Conservation (phyloP, 2,329 filamentous ascomycete species). For the Cladosporium oxysporum region DNA sequence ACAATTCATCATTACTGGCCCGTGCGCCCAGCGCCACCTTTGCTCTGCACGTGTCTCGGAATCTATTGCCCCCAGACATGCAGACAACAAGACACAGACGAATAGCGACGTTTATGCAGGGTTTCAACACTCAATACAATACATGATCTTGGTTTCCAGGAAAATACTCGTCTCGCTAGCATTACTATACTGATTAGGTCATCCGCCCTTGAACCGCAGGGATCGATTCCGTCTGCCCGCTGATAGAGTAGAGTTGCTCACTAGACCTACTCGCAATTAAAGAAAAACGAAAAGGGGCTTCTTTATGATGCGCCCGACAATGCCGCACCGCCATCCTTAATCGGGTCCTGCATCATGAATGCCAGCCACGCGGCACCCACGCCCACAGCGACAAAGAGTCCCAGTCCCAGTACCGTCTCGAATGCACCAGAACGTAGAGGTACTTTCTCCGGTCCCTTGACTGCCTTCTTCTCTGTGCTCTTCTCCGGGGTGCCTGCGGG, state of each 20-base stretch:
- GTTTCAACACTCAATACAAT: neutral
- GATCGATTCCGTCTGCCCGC: neutral
- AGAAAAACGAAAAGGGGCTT: neutral
- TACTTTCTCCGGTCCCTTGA: neutral
- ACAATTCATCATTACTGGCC: neutral
- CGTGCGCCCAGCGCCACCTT: neutral
- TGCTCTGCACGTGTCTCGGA: neutral
- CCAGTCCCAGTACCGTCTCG: constrained; percentile 9
- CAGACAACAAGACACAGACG: neutral
- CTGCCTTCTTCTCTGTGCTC: neutral
- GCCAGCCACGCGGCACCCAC: constrained; percentile 18
- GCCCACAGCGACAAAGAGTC: constrained; percentile 10
- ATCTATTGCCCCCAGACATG: neutral
- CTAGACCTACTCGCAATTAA: neutral
- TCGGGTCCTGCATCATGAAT: constrained; percentile 17
- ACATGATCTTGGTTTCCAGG: neutral
- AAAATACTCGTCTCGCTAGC: neutral
- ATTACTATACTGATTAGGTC: constrained; percentile 8
- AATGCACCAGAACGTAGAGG: neutral
- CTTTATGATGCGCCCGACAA: constrained; percentile 7
- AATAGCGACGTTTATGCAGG: neutral
- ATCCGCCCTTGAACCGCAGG: neutral
- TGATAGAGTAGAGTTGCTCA: neutral
- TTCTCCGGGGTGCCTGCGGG: neutral
- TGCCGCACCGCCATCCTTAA: constrained; percentile 20